Evolutionary conservation across 2,329 filamentous ascomycete genomes (phyloP).

Genomic region (Grosmannia clavigera): DNA sequence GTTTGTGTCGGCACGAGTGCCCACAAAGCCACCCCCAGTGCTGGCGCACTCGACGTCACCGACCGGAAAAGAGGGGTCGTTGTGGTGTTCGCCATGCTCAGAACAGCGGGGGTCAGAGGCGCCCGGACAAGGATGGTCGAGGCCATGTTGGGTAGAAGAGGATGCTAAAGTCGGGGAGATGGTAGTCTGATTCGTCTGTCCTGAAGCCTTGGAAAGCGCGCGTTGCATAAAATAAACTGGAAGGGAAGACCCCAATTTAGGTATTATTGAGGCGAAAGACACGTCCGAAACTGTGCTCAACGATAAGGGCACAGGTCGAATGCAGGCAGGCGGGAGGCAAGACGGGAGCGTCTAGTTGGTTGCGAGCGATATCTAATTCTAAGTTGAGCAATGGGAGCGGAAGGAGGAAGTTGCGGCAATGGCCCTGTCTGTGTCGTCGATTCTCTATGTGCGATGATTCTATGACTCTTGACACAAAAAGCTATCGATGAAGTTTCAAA

Average conservation of each 20-base stretch:
- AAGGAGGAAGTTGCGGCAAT: background rate
- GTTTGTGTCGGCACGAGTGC: conserved; percentile 15
- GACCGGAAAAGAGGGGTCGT: background rate
- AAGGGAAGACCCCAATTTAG: background rate
- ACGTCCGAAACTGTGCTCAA: conserved; percentile 36
- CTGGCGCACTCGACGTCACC: background rate
- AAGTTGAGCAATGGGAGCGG: background rate
- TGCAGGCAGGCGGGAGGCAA: background rate
- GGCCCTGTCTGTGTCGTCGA: background rate
- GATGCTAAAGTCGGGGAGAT: conserved; percentile 18
- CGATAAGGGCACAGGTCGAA: conserved; percentile 36
- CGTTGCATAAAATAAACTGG: conserved; percentile 49
- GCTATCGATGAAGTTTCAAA: background rate
- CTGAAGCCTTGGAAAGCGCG: conserved; percentile 37
- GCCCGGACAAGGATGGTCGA: conserved; percentile 29
- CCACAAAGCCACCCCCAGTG: conserved; percentile 11
- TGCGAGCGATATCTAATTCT: background rate
- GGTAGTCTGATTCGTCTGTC: conserved; percentile 26
- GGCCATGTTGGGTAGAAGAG: conserved; percentile 44
- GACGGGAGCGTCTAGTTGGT: background rate
- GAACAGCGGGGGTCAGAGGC: conserved; percentile 19
- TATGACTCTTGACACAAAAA: background rate
- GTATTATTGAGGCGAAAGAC: conserved; percentile 9
- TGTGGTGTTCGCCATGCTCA: background rate
- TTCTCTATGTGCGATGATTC: background rate